Percentiles rank a stretch among this genome's conserved stretches.
Conservation (phyloP, 1,284 basidiomycete species). For the Ustilago trichophora region DNA sequence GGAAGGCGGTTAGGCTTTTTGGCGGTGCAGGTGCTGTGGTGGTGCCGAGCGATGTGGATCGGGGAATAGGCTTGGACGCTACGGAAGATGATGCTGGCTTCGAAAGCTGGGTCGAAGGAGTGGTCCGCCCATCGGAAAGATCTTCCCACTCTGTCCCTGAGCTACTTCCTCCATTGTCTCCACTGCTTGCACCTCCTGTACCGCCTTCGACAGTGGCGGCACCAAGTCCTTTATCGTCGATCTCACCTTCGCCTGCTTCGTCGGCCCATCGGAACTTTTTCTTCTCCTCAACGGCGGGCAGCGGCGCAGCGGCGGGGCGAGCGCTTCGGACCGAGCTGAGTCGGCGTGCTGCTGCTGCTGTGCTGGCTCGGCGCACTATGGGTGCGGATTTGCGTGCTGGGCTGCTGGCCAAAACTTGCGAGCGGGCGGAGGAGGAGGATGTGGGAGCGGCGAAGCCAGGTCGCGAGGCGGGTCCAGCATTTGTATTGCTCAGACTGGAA, state of each 20-base stretch:
- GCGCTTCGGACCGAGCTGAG: conserved; percentile 2
- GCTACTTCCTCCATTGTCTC: conserved; percentile 15
- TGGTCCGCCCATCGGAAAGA: conserved; percentile 22
- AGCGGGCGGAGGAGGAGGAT: conserved; percentile 29
- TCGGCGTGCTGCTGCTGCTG: conserved; percentile 6
- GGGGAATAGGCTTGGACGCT: conserved; percentile 10
- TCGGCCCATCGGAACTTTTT: conserved; percentile 91
- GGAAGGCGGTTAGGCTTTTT: too few relatives aligned
- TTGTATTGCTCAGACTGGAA: not conserved
- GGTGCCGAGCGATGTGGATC: conserved; percentile 8
- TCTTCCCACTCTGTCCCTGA: conserved; percentile 41
- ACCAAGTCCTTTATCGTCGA: conserved; percentile 76
- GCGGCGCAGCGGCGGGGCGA: not conserved
- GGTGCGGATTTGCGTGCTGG: conserved; percentile 15
- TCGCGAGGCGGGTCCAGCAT: too few relatives aligned
- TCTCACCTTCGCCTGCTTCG: conserved; percentile 81
- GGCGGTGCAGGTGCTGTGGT: too few relatives aligned
- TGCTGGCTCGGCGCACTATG: conserved; percentile 8
- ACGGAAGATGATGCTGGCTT: conserved; percentile 3
- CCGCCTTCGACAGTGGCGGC: not conserved
- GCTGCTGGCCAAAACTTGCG: conserved; percentile 8
- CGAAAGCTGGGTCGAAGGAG: conserved; percentile 8
- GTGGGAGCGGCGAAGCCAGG: conserved; percentile 39
- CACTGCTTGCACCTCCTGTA: not conserved
- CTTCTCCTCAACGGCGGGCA: conserved; percentile 63